A percentile compares a stretch with the other conserved stretches of the same genome.
phyloP scores from a whole-genome alignment of 257 asterid species.

The Hygrophila difformis region DNA sequence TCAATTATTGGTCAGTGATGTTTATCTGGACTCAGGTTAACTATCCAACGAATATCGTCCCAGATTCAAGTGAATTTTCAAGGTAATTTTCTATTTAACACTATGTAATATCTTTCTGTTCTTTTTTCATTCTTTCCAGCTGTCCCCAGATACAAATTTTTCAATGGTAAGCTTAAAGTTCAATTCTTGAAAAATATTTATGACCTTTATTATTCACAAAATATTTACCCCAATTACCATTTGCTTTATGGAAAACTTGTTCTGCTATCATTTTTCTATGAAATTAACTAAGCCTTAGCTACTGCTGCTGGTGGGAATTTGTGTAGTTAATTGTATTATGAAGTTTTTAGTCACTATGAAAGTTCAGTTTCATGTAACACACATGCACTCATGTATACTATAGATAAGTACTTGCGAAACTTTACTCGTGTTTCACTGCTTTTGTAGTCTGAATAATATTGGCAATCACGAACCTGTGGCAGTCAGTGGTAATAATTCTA shows the following conservation, averaged over 20 bases:
- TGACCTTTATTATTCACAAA: background rate
- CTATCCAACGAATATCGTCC: conserved; percentile 61
- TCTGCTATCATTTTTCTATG: background rate
- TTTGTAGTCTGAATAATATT: conserved; percentile 58
- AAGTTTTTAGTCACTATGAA: background rate
- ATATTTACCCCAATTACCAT: no score
- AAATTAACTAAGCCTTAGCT: background rate
- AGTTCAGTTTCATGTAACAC: conserved; percentile 4
- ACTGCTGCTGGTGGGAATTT: background rate
- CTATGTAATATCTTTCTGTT: conserved; percentile 6
- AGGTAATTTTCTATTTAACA: conserved; percentile 39
- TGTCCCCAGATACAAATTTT: background rate
- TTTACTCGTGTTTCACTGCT: conserved; percentile 28
- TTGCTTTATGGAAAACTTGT: no score
- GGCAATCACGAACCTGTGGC: conserved; percentile 33
- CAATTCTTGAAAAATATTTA: background rate
- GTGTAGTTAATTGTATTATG: conserved; percentile 2
- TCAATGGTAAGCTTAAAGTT: no score
- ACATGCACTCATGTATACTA: conserved; percentile 1
- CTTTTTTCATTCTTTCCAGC: background rate
- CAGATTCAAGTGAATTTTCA: conserved; percentile 46
- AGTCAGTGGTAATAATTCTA: conserved; percentile 25
- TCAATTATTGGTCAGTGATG: conserved; percentile 9
- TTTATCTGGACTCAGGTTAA: conserved; percentile 43
- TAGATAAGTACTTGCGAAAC: conserved; percentile 17